Evolutionary conservation across 768 basidiomycete species (phyloP).

Genomic region (Mycena chlorophos): DNA sequence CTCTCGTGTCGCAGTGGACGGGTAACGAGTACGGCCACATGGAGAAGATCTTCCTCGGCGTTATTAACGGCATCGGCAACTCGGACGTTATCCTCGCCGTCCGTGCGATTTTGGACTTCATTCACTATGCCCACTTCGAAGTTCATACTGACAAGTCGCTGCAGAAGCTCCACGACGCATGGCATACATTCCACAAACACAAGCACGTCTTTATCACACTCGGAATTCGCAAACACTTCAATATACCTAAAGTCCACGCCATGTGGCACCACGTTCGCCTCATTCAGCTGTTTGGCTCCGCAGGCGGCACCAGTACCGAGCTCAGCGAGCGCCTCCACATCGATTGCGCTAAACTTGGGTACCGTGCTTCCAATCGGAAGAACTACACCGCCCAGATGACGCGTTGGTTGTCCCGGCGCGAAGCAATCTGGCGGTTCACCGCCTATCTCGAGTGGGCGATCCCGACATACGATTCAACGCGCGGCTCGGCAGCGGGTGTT

Average conservation of each 20-base stretch:
- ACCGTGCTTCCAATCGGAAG: slow-evolving; percentile 28
- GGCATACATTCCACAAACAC: slow-evolving; percentile 1
- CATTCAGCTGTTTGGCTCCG: slow-evolving; percentile 28
- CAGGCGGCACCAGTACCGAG: not conserved
- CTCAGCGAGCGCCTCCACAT: not conserved
- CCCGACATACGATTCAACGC: not conserved
- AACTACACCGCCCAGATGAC: not conserved
- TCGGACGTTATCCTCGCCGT: slow-evolving; percentile 3
- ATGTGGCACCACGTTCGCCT: slow-evolving; percentile 27
- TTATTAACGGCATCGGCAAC: slow-evolving; percentile 3
- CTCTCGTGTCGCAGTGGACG: not conserved
- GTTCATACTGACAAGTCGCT: slow-evolving; percentile 3
- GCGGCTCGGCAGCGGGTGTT: no score
- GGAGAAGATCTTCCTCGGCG: slow-evolving; percentile 5
- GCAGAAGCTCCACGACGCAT: not conserved
- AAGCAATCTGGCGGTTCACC: not conserved
- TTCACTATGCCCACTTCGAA: slow-evolving; percentile 5
- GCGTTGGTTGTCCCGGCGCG: not conserved
- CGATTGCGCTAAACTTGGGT: not conserved
- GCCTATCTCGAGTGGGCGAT: not conserved
- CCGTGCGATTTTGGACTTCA: slow-evolving; percentile 5
- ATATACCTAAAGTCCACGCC: slow-evolving; percentile 39
- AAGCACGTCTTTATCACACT: slow-evolving; percentile 12
- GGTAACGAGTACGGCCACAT: not conserved
- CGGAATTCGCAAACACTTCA: slow-evolving; percentile 32